A percentile compares a stretch with the other conserved stretches of the same genome.
Conservation (phyloP, 257 asterid species). For the Phtheirospermum japonicum region DNA sequence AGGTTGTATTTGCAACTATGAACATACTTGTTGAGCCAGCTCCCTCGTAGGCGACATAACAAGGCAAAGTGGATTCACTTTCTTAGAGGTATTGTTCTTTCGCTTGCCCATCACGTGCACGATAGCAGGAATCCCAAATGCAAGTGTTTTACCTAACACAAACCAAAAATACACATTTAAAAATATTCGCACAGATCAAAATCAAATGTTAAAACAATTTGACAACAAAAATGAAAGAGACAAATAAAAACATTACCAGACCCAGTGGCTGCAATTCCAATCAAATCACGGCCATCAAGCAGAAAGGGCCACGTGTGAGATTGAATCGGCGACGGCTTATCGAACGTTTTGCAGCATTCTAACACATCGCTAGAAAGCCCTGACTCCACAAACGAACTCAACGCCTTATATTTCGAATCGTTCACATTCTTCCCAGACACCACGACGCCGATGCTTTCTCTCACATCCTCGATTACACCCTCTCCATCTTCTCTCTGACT, state of each 20-base stretch:
- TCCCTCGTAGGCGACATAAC: slow-evolving; percentile 96
- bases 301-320: slow-evolving; percentile 95
- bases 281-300: slow-evolving; percentile 84
- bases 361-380: slow-evolving; percentile 62
- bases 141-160: slow-evolving; percentile 82
- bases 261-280: slow-evolving; percentile 95
- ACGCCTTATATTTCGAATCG: slow-evolving; percentile 56
- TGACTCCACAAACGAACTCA: slow-evolving; percentile 62
- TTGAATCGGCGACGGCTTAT: slow-evolving; percentile 92
- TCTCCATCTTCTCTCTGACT: slow-evolving; percentile 19
- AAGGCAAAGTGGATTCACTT: slow-evolving; percentile 67
- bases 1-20: not conserved
- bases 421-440: slow-evolving; percentile 73
- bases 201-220: not conserved
- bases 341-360: slow-evolving; percentile 82
- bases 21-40: slow-evolving; percentile 91
- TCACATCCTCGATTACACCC: slow-evolving; percentile 38
- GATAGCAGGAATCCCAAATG: slow-evolving; percentile 93
- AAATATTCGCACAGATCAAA: not conserved
- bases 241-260: slow-evolving; percentile 50
- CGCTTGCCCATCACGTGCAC: slow-evolving; percentile 65
- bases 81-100: slow-evolving; percentile 44
- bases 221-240: not conserved
- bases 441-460: slow-evolving; percentile 55
- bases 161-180: slow-evolving; percentile 18